These are phyloP conservation scores for Xerocomellus chrysenteron DNA, from an alignment of 768 basidiomycete genomes.

Conservation along the genomic window DNA sequence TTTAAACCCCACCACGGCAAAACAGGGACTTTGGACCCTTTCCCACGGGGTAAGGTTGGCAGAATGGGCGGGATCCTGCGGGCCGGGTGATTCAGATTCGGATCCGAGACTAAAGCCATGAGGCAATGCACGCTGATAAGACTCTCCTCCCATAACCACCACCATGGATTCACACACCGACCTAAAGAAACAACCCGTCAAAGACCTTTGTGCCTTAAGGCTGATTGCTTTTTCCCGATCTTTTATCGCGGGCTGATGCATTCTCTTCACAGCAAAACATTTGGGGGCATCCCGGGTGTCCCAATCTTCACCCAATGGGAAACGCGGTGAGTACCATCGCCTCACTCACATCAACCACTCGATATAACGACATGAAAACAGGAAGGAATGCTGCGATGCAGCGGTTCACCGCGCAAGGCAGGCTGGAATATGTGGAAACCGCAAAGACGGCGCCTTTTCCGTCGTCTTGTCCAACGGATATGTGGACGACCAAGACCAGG, in stretches of 20 bases:
- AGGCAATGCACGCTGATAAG: too few relatives aligned
- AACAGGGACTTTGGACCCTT: too few relatives aligned
- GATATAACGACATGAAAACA: not conserved
- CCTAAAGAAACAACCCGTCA: too few relatives aligned
- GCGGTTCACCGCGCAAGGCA: constrained; percentile 20
- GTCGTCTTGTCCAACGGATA: constrained; percentile 21
- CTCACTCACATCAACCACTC: not conserved
- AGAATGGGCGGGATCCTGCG: too few relatives aligned
- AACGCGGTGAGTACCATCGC: constrained; percentile 13
- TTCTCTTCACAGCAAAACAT: constrained; percentile 13
- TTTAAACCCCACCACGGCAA: too few relatives aligned
- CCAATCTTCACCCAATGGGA: constrained; percentile 22
- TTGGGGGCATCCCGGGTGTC: constrained; percentile 27
- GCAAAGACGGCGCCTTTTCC: constrained; percentile 11
- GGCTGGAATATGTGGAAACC: constrained; percentile 23
- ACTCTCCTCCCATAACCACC: too few relatives aligned
- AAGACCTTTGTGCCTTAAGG: too few relatives aligned
- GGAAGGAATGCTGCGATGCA: constrained; percentile 6
- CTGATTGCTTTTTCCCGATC: too few relatives aligned
- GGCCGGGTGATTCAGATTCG: too few relatives aligned
- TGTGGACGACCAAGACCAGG: constrained; percentile 24
- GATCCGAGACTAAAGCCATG: too few relatives aligned
- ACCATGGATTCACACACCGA: too few relatives aligned
- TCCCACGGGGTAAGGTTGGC: too few relatives aligned
- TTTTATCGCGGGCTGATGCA: not conserved